Evolutionary conservation across 768 basidiomycete genomes (phyloP), one percentile per base, ranked within the genome.

Genomic region (Kwoniella dendrophila): DNA sequence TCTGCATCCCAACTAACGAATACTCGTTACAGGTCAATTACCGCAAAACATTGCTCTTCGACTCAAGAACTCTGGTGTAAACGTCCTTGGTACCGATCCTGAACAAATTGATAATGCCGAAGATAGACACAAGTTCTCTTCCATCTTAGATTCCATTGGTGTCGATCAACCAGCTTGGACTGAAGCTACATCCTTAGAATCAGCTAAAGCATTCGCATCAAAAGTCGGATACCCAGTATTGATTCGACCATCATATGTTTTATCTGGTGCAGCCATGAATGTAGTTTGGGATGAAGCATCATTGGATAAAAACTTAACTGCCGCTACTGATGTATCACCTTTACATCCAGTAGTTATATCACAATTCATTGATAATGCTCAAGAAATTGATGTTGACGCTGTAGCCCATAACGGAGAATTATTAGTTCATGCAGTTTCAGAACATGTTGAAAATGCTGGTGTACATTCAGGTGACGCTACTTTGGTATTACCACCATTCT

Each of bases 181-280:
- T 22, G 96, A 98, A 77, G 92, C 89, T 41, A 88, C 90, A 2
- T 90, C 86, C 30, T 81, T 98, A 59, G 87, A 90, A 38, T 88
- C 90, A 57, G 96, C 96, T 40, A 95, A 95, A 82, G 86, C 84
- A 36, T 99, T 98, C 61, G 93, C 96, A 38, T 80, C 84, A 66
- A 86, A 86, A 73, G 96, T 97, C 63, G 85, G 90, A 53, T 98
- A 98, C 79, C 96, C 96, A 4, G 94, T 98, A 65, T 88, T 99
- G 54, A 92, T 99, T 73, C 92, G 96, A 41, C 96, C 96, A 3
- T 98, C 95, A 0, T 98, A 98, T 80, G 95, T 98, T 44, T 87
- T 98, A 26, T 99, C 96, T 8, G 96, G 96, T 52, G 94, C 96
- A 44, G 96, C 96, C 16, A 99, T 99, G 96, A 99, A 96, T 80